These are phyloP conservation scores for Phanerochaete sordida DNA, from an alignment of 768 basidiomycete genomes.

Conservation along the genomic window DNA sequence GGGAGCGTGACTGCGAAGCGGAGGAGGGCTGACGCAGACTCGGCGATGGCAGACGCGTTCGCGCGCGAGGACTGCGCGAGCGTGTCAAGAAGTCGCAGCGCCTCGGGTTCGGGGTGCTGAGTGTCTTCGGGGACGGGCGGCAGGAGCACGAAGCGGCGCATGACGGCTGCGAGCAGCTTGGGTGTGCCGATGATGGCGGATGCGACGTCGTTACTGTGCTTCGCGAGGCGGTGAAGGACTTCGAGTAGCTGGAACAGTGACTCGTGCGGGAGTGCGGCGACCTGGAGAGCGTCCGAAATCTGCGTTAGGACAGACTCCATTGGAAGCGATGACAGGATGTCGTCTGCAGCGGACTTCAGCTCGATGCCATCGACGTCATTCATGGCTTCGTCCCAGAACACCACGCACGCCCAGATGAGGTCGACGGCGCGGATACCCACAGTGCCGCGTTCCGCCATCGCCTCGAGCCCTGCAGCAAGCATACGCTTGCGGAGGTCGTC, in stretches of 20 bases:
- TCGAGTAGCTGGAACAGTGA: constrained; percentile 55
- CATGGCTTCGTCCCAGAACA: constrained; percentile 52
- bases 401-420: constrained; percentile 70
- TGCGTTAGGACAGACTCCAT: constrained; percentile 50
- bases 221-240: constrained; percentile 58
- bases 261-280: constrained; percentile 42
- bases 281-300: constrained; percentile 35
- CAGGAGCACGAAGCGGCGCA: constrained; percentile 56
- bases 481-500: constrained; percentile 54
- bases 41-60: constrained; percentile 56
- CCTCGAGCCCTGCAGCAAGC: constrained; percentile 63
- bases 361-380: constrained; percentile 43
- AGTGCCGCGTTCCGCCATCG: constrained; percentile 60
- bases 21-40: constrained; percentile 61
- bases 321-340: constrained; percentile 32
- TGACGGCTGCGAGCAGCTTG: constrained; percentile 46
- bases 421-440: constrained; percentile 68
- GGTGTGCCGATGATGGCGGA: constrained; percentile 47
- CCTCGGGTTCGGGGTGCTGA: constrained; percentile 38
- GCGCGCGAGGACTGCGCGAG: constrained; percentile 65
- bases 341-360: constrained; percentile 26
- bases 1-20: constrained; percentile 67
- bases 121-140: constrained; percentile 36
- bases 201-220: constrained; percentile 52
- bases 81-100: constrained; percentile 53